Evolutionary conservation across 495 filamentous ascomycete genomes (phyloP), one percentile per base, ranked within the genome.

Genomic region (Xylaria scruposa): DNA sequence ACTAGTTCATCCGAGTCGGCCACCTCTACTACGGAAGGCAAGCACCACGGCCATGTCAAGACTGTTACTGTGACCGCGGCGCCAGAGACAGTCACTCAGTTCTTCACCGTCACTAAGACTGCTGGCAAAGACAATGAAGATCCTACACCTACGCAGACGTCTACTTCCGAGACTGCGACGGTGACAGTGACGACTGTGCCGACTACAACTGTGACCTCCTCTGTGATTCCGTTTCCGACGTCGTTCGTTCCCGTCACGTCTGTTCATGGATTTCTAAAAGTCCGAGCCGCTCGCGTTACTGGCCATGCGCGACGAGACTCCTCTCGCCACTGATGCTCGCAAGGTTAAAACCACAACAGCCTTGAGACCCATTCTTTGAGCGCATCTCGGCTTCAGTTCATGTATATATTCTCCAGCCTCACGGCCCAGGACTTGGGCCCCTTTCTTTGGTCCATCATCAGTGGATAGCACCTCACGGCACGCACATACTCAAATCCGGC

Each of bases 51-150:
- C 40, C 70, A 67, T 1, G 46, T 78, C 56, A 76, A 76, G 70
- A 79, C 76, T 0, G 75, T 77, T 3, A 76, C 74, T 0, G 77
- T 79, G 9, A 79, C 77, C 6, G 77, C 77, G 1, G 70, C 42
- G 1, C 60, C 74, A 5, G 38, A 67, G 40, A 79, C 76, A 0
- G 69, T 75, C 0, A 78, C 76, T 0, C 24, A 72, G 40, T 75
- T 70, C 63, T 61, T 59, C 31, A 79, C 77, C 29, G 71, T 78
- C 15, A 75, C 73, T 21, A 51, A 76, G 33, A 47, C 56, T 21
- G 73, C 46, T 46, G 47, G 56, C 4, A 24, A 19, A 15, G 31
- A 40, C 19, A 15, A 60, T 33, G 40, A 54, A 29, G 67, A 59
- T 10, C 5, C 40, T 54, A 59, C 66, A 12, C 26, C 38, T 46